These are phyloP conservation scores for Arthrinium phaeospermum DNA, from an alignment of 2,329 filamentous ascomycete genomes.

Conservation along the genomic window DNA sequence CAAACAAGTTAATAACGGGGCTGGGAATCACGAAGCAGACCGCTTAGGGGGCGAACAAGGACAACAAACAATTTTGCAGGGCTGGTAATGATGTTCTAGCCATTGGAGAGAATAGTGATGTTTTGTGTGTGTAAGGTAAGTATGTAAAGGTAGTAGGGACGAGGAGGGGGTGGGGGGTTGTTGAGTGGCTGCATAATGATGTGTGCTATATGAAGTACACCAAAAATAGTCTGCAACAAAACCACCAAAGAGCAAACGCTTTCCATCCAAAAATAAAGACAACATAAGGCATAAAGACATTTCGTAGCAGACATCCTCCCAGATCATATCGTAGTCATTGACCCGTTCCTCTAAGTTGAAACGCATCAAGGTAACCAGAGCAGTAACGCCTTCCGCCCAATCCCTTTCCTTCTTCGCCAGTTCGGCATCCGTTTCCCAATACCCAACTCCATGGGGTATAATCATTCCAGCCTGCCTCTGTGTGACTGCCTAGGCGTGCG, in stretches of 20 bases:
- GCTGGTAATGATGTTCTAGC: background rate
- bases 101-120: background rate
- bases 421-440: background rate
- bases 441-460: background rate
- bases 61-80: background rate
- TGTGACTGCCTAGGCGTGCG: background rate
- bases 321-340: background rate
- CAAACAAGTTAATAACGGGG: background rate
- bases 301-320: slow-evolving; percentile 14
- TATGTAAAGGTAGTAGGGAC: background rate
- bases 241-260: slow-evolving; percentile 9
- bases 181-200: background rate
- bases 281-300: slow-evolving; percentile 14
- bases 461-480: background rate
- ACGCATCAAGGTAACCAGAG: background rate
- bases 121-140: slow-evolving; percentile 2
- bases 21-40: slow-evolving; percentile 5
- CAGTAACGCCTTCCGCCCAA: slow-evolving; percentile 6
- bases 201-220: background rate
- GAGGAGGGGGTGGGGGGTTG: background rate
- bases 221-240: background rate
- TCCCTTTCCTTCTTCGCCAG: slow-evolving; percentile 3
- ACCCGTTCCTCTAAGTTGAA: slow-evolving; percentile 6
- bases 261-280: slow-evolving; percentile 2
- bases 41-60: background rate